A percentile compares a stretch with the other conserved stretches of the same genome.
Conservation (phyloP, 169 alveolate species). For the Theileria sp. region DNA sequence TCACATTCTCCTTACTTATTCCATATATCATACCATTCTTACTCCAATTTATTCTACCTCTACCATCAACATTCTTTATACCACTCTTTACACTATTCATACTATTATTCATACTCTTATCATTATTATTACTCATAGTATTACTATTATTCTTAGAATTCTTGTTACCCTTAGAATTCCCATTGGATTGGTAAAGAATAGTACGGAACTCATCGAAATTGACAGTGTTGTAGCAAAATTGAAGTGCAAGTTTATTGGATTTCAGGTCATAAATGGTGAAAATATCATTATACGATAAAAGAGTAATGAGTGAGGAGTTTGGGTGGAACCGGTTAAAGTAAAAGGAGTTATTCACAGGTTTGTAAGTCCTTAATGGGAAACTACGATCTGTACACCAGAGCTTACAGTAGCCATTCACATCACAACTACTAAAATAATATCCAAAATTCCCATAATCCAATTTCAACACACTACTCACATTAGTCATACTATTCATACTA, state of each 20-base stretch:
- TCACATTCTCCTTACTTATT: constrained; percentile 27
- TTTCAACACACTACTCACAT: constrained; percentile 33
- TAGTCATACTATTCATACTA: background rate
- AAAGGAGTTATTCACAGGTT: constrained; percentile 43
- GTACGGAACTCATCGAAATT: background rate
- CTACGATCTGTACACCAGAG: constrained; percentile 69
- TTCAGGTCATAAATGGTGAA: constrained; percentile 48
- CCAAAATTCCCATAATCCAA: constrained; percentile 53
- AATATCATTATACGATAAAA: constrained; percentile 45
- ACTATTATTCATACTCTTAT: too few relatives aligned
- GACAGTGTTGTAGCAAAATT: background rate
- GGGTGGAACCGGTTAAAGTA: constrained; percentile 53
- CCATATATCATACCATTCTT: constrained; percentile 39
- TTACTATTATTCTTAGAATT: too few relatives aligned
- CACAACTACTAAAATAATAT: constrained; percentile 54
- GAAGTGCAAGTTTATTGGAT: background rate
- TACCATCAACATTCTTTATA: background rate
- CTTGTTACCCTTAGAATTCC: background rate
- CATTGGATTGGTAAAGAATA: background rate
- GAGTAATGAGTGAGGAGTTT: constrained; percentile 51
- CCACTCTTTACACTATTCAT: background rate
- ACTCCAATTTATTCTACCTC: background rate
- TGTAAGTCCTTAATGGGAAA: constrained; percentile 48
- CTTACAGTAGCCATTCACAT: constrained; percentile 58
- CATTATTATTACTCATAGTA: too few relatives aligned